phyloP scores from a whole-genome alignment of 176 grass and related monocot species.

The Oryza punctata region DNA sequence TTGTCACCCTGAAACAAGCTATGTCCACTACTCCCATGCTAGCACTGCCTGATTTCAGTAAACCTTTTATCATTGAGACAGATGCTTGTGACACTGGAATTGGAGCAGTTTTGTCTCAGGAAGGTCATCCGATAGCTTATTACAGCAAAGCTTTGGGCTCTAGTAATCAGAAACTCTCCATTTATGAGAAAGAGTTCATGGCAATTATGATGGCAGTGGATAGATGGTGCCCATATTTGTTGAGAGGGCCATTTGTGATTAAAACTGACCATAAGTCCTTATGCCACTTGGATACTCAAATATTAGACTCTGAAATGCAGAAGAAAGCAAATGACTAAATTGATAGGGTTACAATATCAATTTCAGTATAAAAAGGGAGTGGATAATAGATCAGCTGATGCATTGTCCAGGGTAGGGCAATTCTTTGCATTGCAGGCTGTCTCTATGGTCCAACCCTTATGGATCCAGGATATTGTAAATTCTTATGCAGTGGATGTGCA shows the following conservation, averaged over 20 bases:
- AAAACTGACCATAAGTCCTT: background rate
- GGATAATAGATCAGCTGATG: background rate
- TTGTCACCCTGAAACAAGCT: background rate
- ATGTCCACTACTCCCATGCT: background rate
- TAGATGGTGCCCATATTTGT: accelerated
- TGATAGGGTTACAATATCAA: background rate
- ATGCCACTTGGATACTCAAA: accelerated
- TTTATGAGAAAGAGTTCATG: background rate
- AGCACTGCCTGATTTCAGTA: background rate
- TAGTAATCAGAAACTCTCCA: accelerated
- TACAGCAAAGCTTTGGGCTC: background rate
- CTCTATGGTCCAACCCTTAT: no score
- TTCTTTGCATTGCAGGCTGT: background rate
- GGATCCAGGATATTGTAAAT: background rate
- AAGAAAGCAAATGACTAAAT: background rate
- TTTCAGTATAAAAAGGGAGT: background rate
- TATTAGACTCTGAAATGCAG: accelerated
- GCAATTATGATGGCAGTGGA: background rate
- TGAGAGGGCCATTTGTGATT: accelerated
- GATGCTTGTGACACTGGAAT: background rate
- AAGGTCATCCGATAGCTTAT: background rate
- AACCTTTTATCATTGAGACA: background rate
- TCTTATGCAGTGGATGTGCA: no score
- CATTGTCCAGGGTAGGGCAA: background rate
- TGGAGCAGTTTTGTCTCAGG: background rate